Evolutionary conservation across 768 basidiomycete species (phyloP).

Genomic region (Boletus rufocinnamomeus): DNA sequence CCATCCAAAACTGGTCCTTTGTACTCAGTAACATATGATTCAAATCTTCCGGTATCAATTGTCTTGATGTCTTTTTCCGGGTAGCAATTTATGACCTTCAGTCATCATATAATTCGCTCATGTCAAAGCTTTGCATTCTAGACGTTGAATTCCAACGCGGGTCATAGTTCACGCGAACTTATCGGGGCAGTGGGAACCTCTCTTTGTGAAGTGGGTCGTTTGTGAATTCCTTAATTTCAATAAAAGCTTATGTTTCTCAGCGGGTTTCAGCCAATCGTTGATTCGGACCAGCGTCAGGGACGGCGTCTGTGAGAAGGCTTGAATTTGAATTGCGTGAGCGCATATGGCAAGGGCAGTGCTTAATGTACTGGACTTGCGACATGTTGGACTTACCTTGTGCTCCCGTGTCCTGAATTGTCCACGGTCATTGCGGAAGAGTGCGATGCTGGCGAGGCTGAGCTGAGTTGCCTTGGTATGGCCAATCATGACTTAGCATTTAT

Average conservation of each 20-base stretch:
- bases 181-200: slow-evolving; percentile 3
- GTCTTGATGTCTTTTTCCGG: slow-evolving; percentile 11
- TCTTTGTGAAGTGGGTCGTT: slow-evolving; percentile 2
- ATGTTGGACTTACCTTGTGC: not conserved
- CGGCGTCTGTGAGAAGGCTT: slow-evolving; percentile 8
- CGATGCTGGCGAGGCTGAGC: slow-evolving; percentile 3
- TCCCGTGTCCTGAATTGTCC: slow-evolving; percentile 13
- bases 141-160: not conserved
- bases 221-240: not conserved
- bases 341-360: slow-evolving; percentile 17
- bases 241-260: slow-evolving; percentile 8
- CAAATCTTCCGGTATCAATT: slow-evolving; percentile 8
- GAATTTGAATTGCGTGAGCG: slow-evolving; percentile 2
- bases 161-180: not conserved
- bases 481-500: slow-evolving; percentile 16
- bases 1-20: slow-evolving; percentile 1
- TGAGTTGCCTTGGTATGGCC: slow-evolving; percentile 15
- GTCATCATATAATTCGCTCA: not conserved
- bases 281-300: not conserved
- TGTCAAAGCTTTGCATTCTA: not conserved
- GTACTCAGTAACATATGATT: not conserved
- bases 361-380: slow-evolving; percentile 3
- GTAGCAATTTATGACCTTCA: not conserved
- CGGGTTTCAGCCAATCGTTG: slow-evolving; percentile 9
- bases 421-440: slow-evolving; percentile 26